phyloP scores from a whole-genome alignment of 345 rosid genomes.

The Euphorbia peplus region DNA sequence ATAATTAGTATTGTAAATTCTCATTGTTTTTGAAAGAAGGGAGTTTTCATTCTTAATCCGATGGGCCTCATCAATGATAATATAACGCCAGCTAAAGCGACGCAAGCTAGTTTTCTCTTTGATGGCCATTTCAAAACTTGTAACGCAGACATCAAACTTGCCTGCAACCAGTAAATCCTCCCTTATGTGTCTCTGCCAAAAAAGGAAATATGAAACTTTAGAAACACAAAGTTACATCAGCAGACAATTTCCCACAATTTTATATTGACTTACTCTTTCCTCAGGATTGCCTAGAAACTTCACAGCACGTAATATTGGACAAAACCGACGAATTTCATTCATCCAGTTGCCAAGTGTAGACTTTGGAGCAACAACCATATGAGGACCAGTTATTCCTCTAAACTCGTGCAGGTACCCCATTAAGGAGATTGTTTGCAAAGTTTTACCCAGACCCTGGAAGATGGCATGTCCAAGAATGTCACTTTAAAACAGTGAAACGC shows the following conservation, averaged over 20 bases:
- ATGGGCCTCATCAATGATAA: constrained; percentile 97
- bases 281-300: constrained; percentile 99
- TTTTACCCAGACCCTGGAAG: constrained; percentile 98
- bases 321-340: constrained; percentile 96
- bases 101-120: constrained; percentile 89
- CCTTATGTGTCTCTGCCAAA: constrained; percentile 77
- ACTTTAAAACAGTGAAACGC: not conserved
- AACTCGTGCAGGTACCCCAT: constrained; percentile 94
- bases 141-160: constrained; percentile 96
- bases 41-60: constrained; percentile 95
- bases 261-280: constrained; percentile 65
- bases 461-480: constrained; percentile 14
- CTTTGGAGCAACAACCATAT: constrained; percentile 99
- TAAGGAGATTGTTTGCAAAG: constrained; percentile 91
- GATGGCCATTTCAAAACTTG: constrained; percentile 99
- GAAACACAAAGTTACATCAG: not conserved
- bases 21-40: constrained; percentile 93
- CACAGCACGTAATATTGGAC: constrained; percentile 88
- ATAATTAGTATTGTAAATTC: constrained; percentile 79
- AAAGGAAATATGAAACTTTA: not conserved
- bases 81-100: constrained; percentile 97
- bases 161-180: constrained; percentile 92
- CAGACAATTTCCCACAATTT: not conserved
- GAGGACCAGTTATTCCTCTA: constrained; percentile 96
- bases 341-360: constrained; percentile 99